phyloP scores from a whole-genome alignment of 2,329 filamentous ascomycete species.

The Akanthomyces dipterigenus region DNA sequence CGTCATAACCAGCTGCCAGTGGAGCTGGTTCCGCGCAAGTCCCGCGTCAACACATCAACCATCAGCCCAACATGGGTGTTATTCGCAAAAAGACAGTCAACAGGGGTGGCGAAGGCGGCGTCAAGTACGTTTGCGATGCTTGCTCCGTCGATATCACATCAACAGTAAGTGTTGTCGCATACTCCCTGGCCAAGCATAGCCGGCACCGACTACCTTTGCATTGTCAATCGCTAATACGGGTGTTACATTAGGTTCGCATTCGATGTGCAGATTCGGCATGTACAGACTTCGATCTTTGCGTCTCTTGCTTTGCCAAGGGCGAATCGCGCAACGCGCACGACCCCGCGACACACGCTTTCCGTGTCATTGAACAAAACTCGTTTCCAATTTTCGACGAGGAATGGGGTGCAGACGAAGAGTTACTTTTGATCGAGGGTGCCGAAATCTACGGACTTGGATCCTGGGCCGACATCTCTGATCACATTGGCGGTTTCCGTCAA shows the following conservation, averaged over 20 bases:
- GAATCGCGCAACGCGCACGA: constrained; percentile 77
- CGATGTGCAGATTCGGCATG: constrained; percentile 78
- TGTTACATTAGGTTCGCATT: constrained; percentile 69
- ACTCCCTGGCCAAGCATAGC: not conserved
- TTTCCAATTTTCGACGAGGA: constrained; percentile 92
- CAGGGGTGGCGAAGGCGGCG: constrained; percentile 76
- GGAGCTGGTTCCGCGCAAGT: not conserved
- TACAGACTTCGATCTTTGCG: constrained; percentile 93
- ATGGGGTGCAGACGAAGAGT: constrained; percentile 95
- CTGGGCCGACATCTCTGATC: constrained; percentile 96
- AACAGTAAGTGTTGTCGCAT: constrained; percentile 56
- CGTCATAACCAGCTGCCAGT: constrained; percentile 5
- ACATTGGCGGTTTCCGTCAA: constrained; percentile 89
- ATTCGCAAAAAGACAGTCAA: constrained; percentile 93
- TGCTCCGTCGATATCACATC: constrained; percentile 96
- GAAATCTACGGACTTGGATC: constrained; percentile 95
- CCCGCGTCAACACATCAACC: not conserved
- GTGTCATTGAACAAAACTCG: constrained; percentile 96
- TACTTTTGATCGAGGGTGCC: constrained; percentile 86
- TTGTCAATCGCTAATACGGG: constrained; percentile 15
- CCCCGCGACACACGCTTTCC: constrained; percentile 77
- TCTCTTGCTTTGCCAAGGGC: constrained; percentile 85
- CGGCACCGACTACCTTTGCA: not conserved
- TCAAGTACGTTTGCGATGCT: constrained; percentile 96
- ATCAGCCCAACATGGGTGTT: constrained; percentile 62